These are phyloP conservation scores for Cornus kousa DNA, from an alignment of 148 eudicot genomes.

Conservation along the genomic window DNA sequence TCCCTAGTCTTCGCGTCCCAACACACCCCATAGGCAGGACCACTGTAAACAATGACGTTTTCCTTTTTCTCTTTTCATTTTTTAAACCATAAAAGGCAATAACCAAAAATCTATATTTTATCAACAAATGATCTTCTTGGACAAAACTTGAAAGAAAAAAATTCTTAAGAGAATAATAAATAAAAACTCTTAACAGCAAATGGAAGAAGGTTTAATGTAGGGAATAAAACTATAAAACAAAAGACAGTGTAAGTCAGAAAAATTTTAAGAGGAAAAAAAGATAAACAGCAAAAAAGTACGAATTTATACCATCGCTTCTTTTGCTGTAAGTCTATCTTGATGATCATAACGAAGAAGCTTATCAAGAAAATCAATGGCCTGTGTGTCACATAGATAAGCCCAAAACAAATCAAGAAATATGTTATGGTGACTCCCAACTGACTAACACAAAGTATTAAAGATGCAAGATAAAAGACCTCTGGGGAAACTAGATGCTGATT, in stretches of 20 bases:
- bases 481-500: conserved; percentile 96
- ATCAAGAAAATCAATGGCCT: conserved; percentile 96
- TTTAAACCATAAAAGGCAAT: no score
- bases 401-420: conserved; percentile 1
- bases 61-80: no score
- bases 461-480: conserved; percentile 44
- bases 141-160: no score
- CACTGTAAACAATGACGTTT: no score
- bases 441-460: neutral
- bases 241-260: neutral
- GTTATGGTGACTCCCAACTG: neutral
- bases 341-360: conserved; percentile 98
- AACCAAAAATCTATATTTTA: no score
- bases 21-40: no score
- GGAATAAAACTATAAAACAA: neutral
- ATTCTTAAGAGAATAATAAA: no score
- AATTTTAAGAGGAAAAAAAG: neutral
- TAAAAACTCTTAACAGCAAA: no score
- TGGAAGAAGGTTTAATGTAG: neutral
- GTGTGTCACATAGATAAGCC: conserved; percentile 17
- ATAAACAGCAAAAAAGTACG: neutral
- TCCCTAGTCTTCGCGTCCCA: no score
- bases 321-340: conserved; percentile 94
- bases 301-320: conserved; percentile 86
- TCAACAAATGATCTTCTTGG: no score